Evolutionary conservation across 306 rosid genomes (phyloP), one percentile per base, ranked within the genome.

Genomic region (Cucurbita moschata): DNA sequence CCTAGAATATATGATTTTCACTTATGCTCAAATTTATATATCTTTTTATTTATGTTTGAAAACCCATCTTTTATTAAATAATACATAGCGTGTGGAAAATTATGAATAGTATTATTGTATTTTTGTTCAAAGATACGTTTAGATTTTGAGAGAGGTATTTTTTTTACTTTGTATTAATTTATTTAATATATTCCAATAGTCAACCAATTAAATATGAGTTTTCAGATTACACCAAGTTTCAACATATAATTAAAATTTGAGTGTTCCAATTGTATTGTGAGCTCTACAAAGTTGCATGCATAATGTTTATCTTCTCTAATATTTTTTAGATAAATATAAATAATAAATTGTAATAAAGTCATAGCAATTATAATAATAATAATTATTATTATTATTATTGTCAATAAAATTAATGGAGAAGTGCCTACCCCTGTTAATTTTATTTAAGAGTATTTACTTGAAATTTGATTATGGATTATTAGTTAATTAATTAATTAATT

Each of bases 201-300:
- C 40, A 67, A 44, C 55, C 39, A 44, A 67, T 44, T 44, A n/a
- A 47, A 68, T 68, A 68, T 68, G 23, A 68, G 10, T 19, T 44
- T 67, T 6, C 38, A 44, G 55, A 44, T 67, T 46, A 46, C 56
- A 68, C 40, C 5, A 46, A 10, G 56, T 68, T 68, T 68, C 56
- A 68, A 46, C 56, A 21, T 6, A 67, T 0, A 68, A 47, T 46
- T 68, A 46, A 21, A 63, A 8, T 68, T 68, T 23, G 53, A 68
- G 57, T 68, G 56, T 46, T 47, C 73, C 56, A 68, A 12, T 68
- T 68, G 40, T 23, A 46, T 68, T 68, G 73, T 68, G 40, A 68
- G 47, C 73, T 66, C 54, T 43, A 66, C 52, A 42, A 21, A 66
- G n/a, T 10, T 42, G 50, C 37, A 42, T 66, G 37, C 35, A 42